phyloP scores from a whole-genome alignment of 164 flowering plant species.

The Vitis rotundifolia region DNA sequence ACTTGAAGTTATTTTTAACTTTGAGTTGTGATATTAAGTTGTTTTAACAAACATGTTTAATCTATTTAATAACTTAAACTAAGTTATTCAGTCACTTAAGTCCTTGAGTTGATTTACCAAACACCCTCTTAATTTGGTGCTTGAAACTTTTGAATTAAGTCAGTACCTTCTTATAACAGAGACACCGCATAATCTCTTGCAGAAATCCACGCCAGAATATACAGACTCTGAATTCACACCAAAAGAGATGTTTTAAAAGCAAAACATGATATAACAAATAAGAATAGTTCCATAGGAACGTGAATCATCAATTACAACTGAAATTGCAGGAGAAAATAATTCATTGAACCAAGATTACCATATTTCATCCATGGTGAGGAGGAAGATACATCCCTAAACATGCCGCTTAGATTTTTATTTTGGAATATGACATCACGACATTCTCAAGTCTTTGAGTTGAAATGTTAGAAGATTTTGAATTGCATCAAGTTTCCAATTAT shows the following conservation, averaged over 20 bases:
- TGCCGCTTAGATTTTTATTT: neutral
- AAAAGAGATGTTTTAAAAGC: conserved; percentile 1
- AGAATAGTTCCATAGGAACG: too few relatives aligned
- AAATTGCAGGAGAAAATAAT: neutral
- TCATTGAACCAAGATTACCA: neutral
- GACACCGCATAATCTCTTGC: conserved; percentile 96
- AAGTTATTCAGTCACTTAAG: too few relatives aligned
- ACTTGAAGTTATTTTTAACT: too few relatives aligned
- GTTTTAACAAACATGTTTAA: too few relatives aligned
- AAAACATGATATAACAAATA: neutral
- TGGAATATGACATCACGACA: too few relatives aligned
- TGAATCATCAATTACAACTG: neutral
- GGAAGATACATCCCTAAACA: neutral
- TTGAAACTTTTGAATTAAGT: neutral
- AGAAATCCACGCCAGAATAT: conserved; percentile 98
- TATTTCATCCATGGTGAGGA: neutral
- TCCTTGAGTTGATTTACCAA: too few relatives aligned
- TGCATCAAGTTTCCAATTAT: neutral
- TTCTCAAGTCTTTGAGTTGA: neutral
- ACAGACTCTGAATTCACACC: conserved; percentile 67
- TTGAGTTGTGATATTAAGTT: too few relatives aligned
- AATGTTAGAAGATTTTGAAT: neutral
- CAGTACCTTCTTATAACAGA: conserved; percentile 88
- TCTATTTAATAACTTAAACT: too few relatives aligned
- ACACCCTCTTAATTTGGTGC: neutral